Evolutionary conservation across 2,329 filamentous ascomycete species (phyloP).

Genomic region (Fusarium sp.): DNA sequence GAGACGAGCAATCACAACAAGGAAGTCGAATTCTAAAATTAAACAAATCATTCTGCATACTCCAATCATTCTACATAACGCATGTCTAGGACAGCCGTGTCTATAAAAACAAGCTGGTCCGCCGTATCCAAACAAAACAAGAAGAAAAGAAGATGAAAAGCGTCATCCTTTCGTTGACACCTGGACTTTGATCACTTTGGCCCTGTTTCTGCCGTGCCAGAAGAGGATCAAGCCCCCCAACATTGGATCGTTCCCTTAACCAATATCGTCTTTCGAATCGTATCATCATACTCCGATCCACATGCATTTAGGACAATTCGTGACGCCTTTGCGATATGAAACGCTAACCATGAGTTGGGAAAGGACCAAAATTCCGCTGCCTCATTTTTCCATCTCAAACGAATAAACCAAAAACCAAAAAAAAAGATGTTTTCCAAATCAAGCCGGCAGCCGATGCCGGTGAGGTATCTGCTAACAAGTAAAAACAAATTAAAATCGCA

Average conservation of each 20-base stretch:
- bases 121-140: slow-evolving; percentile 24
- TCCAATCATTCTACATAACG: slow-evolving; percentile 43
- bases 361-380: slow-evolving; percentile 29
- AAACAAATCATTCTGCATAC: slow-evolving; percentile 34
- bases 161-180: slow-evolving; percentile 42
- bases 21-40: slow-evolving; percentile 12
- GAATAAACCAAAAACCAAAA: slow-evolving; percentile 21
- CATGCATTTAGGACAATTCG: slow-evolving; percentile 45
- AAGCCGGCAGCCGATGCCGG: slow-evolving; percentile 34
- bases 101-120: slow-evolving; percentile 43
- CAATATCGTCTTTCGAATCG: slow-evolving; percentile 37
- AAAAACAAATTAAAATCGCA: slow-evolving; percentile 36
- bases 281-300: slow-evolving; percentile 47
- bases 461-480: slow-evolving; percentile 45
- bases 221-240: slow-evolving; percentile 14
- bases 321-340: slow-evolving; percentile 42
- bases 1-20: neutral
- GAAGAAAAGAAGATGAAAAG: slow-evolving; percentile 29
- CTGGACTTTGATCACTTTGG: slow-evolving; percentile 17
- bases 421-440: slow-evolving; percentile 31
- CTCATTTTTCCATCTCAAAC: slow-evolving; percentile 27
- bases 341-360: slow-evolving; percentile 40
- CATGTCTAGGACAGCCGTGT: slow-evolving; percentile 41
- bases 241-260: slow-evolving; percentile 41
- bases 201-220: slow-evolving; percentile 3